These are phyloP conservation scores for Ballota nigra DNA, from an alignment of 257 asterid species.

Conservation along the genomic window DNA sequence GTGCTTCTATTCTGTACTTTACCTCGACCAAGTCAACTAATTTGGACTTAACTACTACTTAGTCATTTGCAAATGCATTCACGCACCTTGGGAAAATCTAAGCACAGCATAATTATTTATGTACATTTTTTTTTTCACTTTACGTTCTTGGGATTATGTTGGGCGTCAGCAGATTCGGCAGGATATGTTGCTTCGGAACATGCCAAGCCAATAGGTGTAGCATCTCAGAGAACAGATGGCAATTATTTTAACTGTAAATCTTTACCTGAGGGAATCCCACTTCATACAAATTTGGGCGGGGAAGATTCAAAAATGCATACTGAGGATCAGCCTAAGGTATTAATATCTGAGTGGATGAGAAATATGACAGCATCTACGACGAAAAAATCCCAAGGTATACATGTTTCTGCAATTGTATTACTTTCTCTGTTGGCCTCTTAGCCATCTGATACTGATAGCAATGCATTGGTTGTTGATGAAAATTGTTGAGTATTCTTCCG, in stretches of 20 bases:
- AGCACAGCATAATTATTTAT: neutral
- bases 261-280: conserved; percentile 20
- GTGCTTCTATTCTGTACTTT: conserved; percentile 1
- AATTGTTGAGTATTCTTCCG: conserved; percentile 7
- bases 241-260: conserved; percentile 16
- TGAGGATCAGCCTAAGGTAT: conserved; percentile 15
- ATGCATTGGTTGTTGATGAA: neutral
- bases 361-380: neutral
- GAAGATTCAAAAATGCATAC: conserved; percentile 10
- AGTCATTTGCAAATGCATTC: conserved; percentile 3
- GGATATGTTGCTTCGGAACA: conserved; percentile 17
- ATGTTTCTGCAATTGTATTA: neutral
- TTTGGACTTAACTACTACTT: neutral
- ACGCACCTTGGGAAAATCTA: neutral
- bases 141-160: conserved; percentile 10
- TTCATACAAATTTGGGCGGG: conserved; percentile 18
- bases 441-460: no score
- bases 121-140: neutral
- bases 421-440: neutral
- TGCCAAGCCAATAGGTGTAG: conserved; percentile 13
- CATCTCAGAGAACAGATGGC: conserved; percentile 9
- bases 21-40: neutral
- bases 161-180: conserved; percentile 22
- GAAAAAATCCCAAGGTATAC: conserved; percentile 29
- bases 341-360: conserved; percentile 23